phyloP scores from a whole-genome alignment of 495 filamentous ascomycete genomes.

The Cercophora sp. region DNA sequence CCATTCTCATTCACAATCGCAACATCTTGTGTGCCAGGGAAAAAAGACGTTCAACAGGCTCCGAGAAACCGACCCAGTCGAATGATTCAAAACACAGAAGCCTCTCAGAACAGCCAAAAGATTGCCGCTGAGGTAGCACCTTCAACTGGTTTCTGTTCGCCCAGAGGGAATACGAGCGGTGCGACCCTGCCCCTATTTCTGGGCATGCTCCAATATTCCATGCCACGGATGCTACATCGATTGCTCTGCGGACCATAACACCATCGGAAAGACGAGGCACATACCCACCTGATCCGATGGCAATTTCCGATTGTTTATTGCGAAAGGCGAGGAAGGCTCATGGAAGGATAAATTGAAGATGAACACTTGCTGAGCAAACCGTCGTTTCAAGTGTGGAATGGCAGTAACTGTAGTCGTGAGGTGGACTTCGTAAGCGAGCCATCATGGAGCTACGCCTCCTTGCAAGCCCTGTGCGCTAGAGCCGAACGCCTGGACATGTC shows the following conservation, averaged over 20 bases:
- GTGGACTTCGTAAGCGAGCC: too few species aligned
- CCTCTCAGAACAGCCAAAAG: neutral
- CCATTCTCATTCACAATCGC: neutral
- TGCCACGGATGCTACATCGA: neutral
- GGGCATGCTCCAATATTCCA: too few species aligned
- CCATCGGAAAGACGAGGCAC: neutral
- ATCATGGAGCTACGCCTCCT: too few species aligned
- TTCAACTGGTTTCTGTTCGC: neutral
- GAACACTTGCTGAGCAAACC: too few species aligned
- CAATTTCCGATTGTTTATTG: constrained; percentile 8
- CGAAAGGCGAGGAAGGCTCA: too few species aligned
- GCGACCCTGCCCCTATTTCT: too few species aligned
- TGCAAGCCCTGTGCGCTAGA: too few species aligned
- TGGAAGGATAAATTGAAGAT: too few species aligned
- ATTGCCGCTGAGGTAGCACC: neutral
- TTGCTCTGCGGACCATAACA: neutral
- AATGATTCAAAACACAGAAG: neutral
- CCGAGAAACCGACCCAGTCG: neutral
- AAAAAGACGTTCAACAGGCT: neutral
- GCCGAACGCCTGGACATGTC: too few species aligned
- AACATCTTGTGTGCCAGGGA: neutral
- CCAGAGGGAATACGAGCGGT: neutral
- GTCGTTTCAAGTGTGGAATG: too few species aligned
- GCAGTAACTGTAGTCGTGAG: too few species aligned
- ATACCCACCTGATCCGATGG: constrained; percentile 1